Conservation (phyloP, 129 eudicot genomes). For the Tanacetum coccineum region DNA sequence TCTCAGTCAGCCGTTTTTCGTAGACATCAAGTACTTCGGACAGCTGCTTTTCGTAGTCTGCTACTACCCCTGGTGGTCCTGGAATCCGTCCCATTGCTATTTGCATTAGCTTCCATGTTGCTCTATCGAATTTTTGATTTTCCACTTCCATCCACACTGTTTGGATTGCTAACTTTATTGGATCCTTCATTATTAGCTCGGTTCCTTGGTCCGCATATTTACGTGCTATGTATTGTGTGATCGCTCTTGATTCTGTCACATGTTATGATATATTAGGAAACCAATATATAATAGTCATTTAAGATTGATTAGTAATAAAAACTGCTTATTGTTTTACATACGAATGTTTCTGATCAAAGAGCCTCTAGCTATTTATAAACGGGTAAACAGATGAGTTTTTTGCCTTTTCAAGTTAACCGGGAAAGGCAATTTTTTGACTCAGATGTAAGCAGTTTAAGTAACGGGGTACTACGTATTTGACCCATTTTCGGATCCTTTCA, state of each 20-base stretch:
- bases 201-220: conserved; percentile 42
- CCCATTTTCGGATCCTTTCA: no score
- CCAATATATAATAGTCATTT: no score
- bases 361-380: no score
- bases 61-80: conserved; percentile 19
- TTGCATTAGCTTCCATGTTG: conserved; percentile 25
- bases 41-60: conserved; percentile 28
- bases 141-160: conserved; percentile 36
- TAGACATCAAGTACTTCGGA: conserved; percentile 51
- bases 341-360: no score
- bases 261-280: neutral
- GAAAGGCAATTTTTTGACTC: no score
- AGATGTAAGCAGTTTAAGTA: no score
- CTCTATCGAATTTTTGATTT: conserved; percentile 28
- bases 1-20: conserved; percentile 36
- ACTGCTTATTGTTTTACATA: no score
- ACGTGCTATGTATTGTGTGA: conserved; percentile 41
- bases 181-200: conserved; percentile 32
- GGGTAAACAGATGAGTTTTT: no score
- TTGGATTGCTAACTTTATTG: conserved; percentile 34
- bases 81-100: conserved; percentile 21
- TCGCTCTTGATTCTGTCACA: conserved; percentile 46
- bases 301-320: no score
- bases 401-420: no score
- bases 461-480: no score